Conservation (phyloP, 2,329 filamentous ascomycete genomes). For the Xylariaceae sp. region DNA sequence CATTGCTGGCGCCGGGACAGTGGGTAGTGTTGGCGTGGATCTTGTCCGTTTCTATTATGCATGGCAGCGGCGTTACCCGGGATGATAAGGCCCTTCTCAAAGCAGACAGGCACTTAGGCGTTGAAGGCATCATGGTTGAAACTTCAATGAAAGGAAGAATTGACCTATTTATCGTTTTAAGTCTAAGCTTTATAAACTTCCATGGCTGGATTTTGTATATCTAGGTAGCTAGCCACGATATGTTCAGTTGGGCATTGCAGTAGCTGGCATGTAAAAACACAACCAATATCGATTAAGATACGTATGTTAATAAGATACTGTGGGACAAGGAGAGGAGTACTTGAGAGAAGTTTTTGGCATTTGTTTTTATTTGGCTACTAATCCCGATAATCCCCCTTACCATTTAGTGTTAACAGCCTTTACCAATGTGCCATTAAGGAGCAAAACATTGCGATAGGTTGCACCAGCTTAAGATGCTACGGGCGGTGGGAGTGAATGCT, state of each 20-base stretch:
- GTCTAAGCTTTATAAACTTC: too few species aligned
- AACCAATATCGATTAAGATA: neutral
- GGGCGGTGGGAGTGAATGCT: conserved; percentile 12
- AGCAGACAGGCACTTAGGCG: conserved; percentile 7
- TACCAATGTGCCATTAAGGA: conserved; percentile 12
- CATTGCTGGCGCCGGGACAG: neutral
- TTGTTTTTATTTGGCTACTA: conserved; percentile 23
- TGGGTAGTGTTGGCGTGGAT: neutral
- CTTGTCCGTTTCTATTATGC: conserved; percentile 12
- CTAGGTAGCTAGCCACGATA: neutral
- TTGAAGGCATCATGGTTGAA: neutral
- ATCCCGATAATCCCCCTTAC: conserved; percentile 8
- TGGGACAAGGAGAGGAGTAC: neutral
- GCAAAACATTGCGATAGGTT: conserved; percentile 13
- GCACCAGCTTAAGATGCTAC: conserved; percentile 25
- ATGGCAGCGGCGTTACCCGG: conserved; percentile 19
- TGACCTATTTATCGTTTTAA: too few species aligned
- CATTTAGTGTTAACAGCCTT: conserved; percentile 16
- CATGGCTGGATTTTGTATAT: neutral
- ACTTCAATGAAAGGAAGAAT: neutral
- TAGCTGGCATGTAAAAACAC: neutral
- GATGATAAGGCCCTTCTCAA: neutral
- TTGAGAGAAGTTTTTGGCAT: conserved; percentile 15
- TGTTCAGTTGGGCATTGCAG: neutral
- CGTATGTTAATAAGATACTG: neutral